phyloP scores from a whole-genome alignment of 2,329 filamentous ascomycete species.

The Phialophora expanda region DNA sequence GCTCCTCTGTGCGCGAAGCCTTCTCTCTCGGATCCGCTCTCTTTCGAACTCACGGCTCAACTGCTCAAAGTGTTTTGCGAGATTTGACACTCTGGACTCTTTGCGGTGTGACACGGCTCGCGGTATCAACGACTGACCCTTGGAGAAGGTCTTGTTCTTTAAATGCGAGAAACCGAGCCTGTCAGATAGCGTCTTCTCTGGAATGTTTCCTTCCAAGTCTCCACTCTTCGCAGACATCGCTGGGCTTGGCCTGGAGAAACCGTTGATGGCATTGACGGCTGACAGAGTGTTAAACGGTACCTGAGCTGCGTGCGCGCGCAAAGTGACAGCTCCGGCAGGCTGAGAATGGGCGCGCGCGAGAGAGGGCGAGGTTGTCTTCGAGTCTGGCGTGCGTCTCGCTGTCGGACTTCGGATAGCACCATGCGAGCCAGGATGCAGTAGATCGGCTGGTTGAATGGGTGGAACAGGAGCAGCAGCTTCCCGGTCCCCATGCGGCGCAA shows the following conservation, averaged over 20 bases:
- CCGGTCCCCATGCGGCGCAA: background rate
- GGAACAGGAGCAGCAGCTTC: constrained; percentile 2
- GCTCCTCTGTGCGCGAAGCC: constrained; percentile 77
- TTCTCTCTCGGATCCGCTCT: constrained; percentile 83
- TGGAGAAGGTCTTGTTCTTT: constrained; percentile 60
- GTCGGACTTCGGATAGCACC: constrained; percentile 34
- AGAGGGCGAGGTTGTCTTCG: constrained; percentile 52
- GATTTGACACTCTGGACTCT: constrained; percentile 81
- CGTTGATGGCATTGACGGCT: constrained; percentile 37
- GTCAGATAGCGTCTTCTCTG: constrained; percentile 79
- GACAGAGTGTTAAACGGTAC: constrained; percentile 34
- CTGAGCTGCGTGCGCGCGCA: constrained; percentile 42
- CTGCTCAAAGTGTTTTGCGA: constrained; percentile 95
- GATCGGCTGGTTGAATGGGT: constrained; percentile 4
- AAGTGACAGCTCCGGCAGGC: constrained; percentile 47
- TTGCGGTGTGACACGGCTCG: constrained; percentile 76
- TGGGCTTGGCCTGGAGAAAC: constrained; percentile 29
- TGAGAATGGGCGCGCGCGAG: constrained; percentile 59
- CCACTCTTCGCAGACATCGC: constrained; percentile 12
- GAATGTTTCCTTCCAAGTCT: constrained; percentile 46
- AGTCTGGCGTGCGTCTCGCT: constrained; percentile 33
- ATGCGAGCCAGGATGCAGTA: constrained; percentile 2
- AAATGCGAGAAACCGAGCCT: constrained; percentile 69
- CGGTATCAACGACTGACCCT: constrained; percentile 76
- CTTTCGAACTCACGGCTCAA: constrained; percentile 95